A percentile compares a stretch with the other conserved stretches of the same genome.
These are phyloP conservation scores for Kazachstania sp. DNA, from an alignment of 1,139 yeast genomes.

Conservation along the genomic window DNA sequence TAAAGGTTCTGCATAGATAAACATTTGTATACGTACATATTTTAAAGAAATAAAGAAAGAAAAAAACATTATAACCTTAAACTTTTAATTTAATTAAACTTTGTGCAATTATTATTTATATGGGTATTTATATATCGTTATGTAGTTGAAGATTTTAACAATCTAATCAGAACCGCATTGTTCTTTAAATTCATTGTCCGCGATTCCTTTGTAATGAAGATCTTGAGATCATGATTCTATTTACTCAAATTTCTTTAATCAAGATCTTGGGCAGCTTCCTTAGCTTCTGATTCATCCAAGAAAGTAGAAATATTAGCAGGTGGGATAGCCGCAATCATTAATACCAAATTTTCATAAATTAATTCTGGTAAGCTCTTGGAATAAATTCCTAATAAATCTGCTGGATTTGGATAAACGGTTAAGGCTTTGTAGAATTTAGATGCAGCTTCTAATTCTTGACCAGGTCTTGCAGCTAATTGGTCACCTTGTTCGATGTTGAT, in stretches of 20 bases:
- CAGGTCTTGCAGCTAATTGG: slow-evolving; percentile 49
- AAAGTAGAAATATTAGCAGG: slow-evolving; percentile 73
- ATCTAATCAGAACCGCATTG: too few relatives aligned
- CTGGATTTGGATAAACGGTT: slow-evolving; percentile 88
- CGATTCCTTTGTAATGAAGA: neutral
- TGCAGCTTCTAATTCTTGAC: slow-evolving; percentile 69
- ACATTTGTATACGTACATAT: neutral
- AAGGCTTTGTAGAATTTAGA: slow-evolving; percentile 88
- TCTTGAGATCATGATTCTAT: neutral
- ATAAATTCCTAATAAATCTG: slow-evolving; percentile 79
- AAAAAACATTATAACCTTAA: neutral
- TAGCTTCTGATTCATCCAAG: slow-evolving; percentile 39
- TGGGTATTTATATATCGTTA: too few relatives aligned
- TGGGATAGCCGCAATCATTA: slow-evolving; percentile 85
- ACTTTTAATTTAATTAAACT: neutral
- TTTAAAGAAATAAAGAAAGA: too few relatives aligned
- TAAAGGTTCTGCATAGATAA: slow-evolving; percentile 36
- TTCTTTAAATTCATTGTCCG: too few relatives aligned
- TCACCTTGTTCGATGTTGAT: slow-evolving; percentile 81
- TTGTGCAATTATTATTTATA: too few relatives aligned
- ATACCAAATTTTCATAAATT: slow-evolving; percentile 71
- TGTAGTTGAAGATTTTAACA: too few relatives aligned
- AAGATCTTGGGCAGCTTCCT: slow-evolving; percentile 8
- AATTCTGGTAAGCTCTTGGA: slow-evolving; percentile 80
- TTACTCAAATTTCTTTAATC: neutral